phyloP scores from a whole-genome alignment of 257 asterid genomes.

The Ajuga chamaepitys region DNA sequence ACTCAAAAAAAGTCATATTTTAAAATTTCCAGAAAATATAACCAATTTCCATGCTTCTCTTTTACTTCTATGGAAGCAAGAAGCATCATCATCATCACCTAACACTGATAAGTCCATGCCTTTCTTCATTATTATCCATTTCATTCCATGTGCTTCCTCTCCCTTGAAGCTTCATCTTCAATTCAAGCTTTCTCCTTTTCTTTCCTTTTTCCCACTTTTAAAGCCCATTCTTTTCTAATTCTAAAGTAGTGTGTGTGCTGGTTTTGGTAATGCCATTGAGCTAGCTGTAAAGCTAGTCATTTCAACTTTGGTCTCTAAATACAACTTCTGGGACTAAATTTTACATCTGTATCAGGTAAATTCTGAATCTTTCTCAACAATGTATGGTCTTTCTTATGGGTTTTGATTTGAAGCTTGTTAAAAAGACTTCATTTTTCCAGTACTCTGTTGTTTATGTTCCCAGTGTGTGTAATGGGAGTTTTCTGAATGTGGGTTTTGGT shows the following conservation, averaged over 20 bases:
- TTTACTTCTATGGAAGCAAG: conserved; percentile 10
- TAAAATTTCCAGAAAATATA: neutral
- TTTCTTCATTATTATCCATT: conserved; percentile 11
- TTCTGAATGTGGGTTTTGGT: conserved; percentile 8
- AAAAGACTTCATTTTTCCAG: too few species aligned
- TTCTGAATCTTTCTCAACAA: too few species aligned
- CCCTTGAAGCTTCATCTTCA: conserved; percentile 20
- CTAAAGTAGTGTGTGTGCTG: neutral
- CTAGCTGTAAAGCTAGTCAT: neutral
- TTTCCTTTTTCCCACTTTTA: neutral
- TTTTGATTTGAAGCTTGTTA: too few species aligned
- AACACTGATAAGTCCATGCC: conserved; percentile 39
- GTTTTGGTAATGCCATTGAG: conserved; percentile 8
- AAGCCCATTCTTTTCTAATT: neutral
- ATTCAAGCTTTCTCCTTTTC: conserved; percentile 9
- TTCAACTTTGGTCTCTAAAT: neutral
- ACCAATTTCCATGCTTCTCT: conserved; percentile 14
- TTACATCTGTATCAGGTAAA: too few species aligned
- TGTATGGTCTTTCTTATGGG: too few species aligned
- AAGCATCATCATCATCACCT: conserved; percentile 23
- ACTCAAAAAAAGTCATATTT: conserved; percentile 3
- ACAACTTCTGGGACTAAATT: neutral
- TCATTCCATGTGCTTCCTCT: conserved; percentile 23
- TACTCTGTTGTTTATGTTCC: too few species aligned
- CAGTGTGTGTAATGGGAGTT: too few species aligned